Conservation (phyloP, 306 rosid species). For the Vachellia pachyceras region DNA sequence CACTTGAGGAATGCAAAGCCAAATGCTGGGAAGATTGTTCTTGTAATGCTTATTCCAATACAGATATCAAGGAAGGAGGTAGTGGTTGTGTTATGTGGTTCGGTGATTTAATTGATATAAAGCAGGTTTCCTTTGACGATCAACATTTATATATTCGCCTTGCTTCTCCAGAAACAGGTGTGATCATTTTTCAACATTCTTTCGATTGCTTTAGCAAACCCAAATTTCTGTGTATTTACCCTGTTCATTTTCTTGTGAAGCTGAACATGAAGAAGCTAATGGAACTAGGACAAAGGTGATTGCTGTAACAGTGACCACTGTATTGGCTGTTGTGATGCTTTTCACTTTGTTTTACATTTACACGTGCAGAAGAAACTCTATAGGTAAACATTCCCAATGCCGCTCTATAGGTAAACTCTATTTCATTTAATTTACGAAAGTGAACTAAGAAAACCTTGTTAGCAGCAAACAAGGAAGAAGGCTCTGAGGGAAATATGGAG, state of each 20-base stretch:
- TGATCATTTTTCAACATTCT: not conserved
- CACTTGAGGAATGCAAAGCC: slow-evolving; percentile 8
- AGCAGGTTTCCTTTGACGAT: not conserved
- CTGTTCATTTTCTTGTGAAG: not conserved
- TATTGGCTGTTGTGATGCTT: not conserved
- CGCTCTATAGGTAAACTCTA: not conserved
- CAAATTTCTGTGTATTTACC: not conserved
- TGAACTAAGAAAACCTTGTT: not conserved
- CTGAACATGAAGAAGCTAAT: not conserved
- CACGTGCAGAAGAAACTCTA: not conserved
- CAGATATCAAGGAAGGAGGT: slow-evolving; percentile 29
- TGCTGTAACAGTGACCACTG: not conserved
- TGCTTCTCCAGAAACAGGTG: slow-evolving; percentile 31
- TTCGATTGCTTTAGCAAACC: not conserved
- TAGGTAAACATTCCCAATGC: not conserved
- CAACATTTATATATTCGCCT: slow-evolving; percentile 41
- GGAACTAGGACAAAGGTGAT: not conserved
- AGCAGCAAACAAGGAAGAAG: not conserved
- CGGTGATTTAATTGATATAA: slow-evolving; percentile 42
- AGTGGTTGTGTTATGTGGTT: slow-evolving; percentile 49
- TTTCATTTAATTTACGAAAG: not conserved
- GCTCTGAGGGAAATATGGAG: not conserved
- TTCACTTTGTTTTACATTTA: not conserved
- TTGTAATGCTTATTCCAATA: slow-evolving; percentile 40
- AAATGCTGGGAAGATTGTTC: slow-evolving; percentile 33